Conservation (phyloP, 139 green algal genomes). For the Coelastrella sp. region DNA sequence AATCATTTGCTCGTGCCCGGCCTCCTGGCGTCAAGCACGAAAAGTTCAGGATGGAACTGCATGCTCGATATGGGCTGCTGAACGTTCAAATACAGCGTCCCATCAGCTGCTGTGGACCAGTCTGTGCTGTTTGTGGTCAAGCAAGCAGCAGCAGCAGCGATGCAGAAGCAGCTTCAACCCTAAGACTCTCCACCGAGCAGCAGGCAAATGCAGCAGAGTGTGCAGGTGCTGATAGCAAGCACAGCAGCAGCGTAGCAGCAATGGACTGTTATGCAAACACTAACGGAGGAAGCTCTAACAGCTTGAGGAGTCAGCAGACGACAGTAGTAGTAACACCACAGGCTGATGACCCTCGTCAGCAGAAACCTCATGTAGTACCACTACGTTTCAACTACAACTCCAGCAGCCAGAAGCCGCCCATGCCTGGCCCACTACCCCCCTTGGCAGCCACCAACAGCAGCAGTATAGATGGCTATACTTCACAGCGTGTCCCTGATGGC, state of each 20-base stretch:
- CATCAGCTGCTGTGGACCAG: neutral
- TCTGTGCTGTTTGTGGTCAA: neutral
- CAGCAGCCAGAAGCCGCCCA: neutral
- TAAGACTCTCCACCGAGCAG: too few species aligned
- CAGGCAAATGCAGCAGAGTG: neutral
- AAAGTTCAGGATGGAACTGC: slow-evolving; percentile 80
- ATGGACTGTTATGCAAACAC: neutral
- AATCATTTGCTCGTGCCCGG: slow-evolving; percentile 72
- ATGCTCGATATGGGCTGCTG: slow-evolving; percentile 62
- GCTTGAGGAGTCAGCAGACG: neutral
- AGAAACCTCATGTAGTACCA: too few species aligned
- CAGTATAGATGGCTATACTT: neutral
- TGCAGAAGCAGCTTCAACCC: slow-evolving; percentile 22
- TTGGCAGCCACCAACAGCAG: slow-evolving; percentile 16
- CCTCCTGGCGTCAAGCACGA: slow-evolving; percentile 88
- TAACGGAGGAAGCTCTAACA: neutral
- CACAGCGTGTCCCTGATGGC: neutral
- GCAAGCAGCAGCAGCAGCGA: neutral
- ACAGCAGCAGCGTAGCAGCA: neutral
- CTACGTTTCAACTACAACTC: too few species aligned
- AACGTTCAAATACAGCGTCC: neutral
- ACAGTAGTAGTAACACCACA: neutral
- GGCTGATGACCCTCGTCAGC: too few species aligned
- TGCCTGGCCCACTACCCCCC: too few species aligned
- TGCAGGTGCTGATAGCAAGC: neutral